phyloP scores from a whole-genome alignment of 495 filamentous ascomycete genomes.

The Neurospora hispaniola region DNA sequence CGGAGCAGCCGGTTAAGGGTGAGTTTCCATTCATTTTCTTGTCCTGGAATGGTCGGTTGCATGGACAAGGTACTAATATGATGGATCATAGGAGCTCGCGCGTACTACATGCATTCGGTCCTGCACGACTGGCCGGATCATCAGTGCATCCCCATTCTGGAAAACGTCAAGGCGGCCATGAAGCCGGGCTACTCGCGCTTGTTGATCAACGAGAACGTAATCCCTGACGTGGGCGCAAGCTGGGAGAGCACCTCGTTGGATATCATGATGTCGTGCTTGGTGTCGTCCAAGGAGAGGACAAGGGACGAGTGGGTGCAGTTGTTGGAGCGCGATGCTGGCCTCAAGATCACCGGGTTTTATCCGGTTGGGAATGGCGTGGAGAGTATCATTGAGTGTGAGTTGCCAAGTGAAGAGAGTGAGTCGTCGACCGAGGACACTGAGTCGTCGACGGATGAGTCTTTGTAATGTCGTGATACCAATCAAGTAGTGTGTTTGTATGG shows the following conservation, averaged over 20 bases:
- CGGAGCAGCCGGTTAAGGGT: conserved; percentile 33
- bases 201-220: conserved; percentile 44
- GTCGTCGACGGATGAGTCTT: neutral
- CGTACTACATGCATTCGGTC: conserved; percentile 34
- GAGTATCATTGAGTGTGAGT: conserved; percentile 35
- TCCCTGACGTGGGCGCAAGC: conserved; percentile 32
- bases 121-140: conserved; percentile 42
- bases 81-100: conserved; percentile 22
- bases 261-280: conserved; percentile 23
- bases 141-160: conserved; percentile 27
- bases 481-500: neutral
- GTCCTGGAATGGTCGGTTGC: neutral
- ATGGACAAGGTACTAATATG: neutral
- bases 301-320: conserved; percentile 21
- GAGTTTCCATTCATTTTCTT: conserved; percentile 1
- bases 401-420: neutral
- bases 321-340: conserved; percentile 22
- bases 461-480: neutral
- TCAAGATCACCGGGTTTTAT: conserved; percentile 34
- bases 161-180: conserved; percentile 29
- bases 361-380: conserved; percentile 23
- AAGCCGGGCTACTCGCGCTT: conserved; percentile 38
- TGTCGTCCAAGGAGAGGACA: conserved; percentile 23
- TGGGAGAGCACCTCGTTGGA: conserved; percentile 33
- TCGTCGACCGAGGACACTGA: neutral